Evolutionary conservation across 108 stramenopile genomes (phyloP).

Genomic region (Fragilariopsis cylindrus): DNA sequence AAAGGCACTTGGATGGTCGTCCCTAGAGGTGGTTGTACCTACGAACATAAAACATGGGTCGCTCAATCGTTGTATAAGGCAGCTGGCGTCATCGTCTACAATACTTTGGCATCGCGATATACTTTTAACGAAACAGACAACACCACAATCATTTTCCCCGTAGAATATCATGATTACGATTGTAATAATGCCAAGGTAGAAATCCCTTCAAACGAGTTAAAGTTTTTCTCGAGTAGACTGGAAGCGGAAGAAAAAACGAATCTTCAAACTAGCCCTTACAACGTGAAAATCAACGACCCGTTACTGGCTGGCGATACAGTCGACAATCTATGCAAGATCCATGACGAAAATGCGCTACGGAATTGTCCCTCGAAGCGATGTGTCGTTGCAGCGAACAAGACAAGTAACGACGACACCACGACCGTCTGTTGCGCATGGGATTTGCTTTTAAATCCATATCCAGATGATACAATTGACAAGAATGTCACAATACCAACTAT

Average conservation of each 20-base stretch:
- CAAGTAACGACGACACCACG: neutral
- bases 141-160: conserved; percentile 38
- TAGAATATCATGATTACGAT: conserved; percentile 69
- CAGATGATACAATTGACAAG: conserved; percentile 35
- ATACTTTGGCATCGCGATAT: conserved; percentile 64
- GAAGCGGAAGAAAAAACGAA: neutral
- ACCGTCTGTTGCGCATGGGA: conserved; percentile 88
- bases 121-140: conserved; percentile 24
- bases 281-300: conserved; percentile 50
- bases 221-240: conserved; percentile 22
- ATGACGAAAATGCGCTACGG: conserved; percentile 31
- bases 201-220: conserved; percentile 47
- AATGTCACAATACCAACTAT: conserved; percentile 46
- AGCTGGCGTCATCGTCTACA: conserved; percentile 56
- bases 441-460: conserved; percentile 55
- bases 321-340: conserved; percentile 54
- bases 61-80: conserved; percentile 68
- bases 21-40: conserved; percentile 73
- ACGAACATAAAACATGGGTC: conserved; percentile 62
- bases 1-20: conserved; percentile 48
- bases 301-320: conserved; percentile 51
- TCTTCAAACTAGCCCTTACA: conserved; percentile 41
- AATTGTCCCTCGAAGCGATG: conserved; percentile 73
- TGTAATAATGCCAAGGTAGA: conserved; percentile 55
- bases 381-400: conserved; percentile 47